Evolutionary conservation across 2,329 filamentous ascomycete genomes (phyloP), one percentile per base, ranked within the genome.

Genomic region (Phialocephala sp.): DNA sequence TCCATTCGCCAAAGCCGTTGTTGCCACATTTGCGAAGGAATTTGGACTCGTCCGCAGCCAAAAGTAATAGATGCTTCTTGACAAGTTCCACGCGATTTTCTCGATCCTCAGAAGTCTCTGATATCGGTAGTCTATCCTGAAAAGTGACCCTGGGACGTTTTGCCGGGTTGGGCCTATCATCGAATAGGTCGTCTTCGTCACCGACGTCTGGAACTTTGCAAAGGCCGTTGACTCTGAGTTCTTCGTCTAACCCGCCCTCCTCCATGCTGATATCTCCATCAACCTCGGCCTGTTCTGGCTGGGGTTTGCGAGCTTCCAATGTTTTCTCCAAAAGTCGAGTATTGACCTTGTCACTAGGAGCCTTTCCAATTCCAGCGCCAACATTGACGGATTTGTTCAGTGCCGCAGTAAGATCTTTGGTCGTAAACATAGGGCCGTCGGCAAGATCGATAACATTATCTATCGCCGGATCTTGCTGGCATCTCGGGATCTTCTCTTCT

Each of bases 1-100:
- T 90, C 92, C 93, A 99, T 73, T 91, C 88, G 37, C 90, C 89
- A 27, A 86, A 84, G 37, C 87, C 87, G 41, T 82, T 80, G 50
- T 80, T 82, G 27, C 90, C 88, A 70, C 87, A 87, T 74, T 90
- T 89, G 22, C 86, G 85, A 60, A 92, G 81, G 71, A 95, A 94
- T 0, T 83, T 80, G 77, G 87, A 82, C 67, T 86, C 84, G 78
- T 91, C 89, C 72, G 92, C 88, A 15, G 88, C 83, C 8, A 96
- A 83, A 1, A 94, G 79, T 3, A 89, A 79, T n/a, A 94, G 84
- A 76, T 95, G 92, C 66, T 89, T 87, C 62, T 91, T 87, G 76
- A 93, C 84, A 67, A 87, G 84, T 45, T 84, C 81, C 55, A 89
- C 75, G 45, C 85, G 83, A 62, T 80, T 82, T 61, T 73, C 72